Conservation (phyloP, 768 basidiomycete genomes). For the Gymnopilus junonius region DNA sequence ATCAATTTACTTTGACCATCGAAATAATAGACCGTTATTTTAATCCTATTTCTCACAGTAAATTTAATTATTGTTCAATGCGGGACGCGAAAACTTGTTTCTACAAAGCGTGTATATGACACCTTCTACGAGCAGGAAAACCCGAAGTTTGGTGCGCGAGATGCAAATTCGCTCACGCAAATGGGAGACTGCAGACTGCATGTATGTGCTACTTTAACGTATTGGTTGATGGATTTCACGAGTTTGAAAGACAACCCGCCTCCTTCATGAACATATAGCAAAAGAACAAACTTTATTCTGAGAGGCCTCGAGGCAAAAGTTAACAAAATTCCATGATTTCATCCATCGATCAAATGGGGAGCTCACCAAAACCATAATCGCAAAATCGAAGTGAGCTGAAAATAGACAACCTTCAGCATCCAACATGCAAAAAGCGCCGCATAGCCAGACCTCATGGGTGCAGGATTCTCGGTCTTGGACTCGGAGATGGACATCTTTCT, state of each 20-base stretch:
- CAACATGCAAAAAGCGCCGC: neutral
- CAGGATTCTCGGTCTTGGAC: neutral
- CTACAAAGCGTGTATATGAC: neutral
- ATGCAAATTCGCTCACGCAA: neutral
- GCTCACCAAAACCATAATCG: neutral
- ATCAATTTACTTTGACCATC: neutral
- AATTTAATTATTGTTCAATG: neutral
- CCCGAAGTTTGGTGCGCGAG: neutral
- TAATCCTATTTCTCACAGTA: neutral
- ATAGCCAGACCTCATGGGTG: neutral
- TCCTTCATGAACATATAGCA: neutral
- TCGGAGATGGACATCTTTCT: conserved; percentile 1
- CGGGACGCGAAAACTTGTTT: neutral
- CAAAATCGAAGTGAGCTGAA: neutral
- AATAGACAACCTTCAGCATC: neutral
- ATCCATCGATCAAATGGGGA: neutral
- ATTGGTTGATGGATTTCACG: neutral
- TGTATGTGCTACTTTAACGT: neutral
- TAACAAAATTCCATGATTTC: neutral
- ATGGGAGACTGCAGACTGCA: neutral
- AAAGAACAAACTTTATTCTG: neutral
- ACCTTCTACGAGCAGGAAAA: neutral
- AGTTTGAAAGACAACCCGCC: neutral
- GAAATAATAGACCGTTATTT: neutral
- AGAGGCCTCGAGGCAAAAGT: neutral